These are phyloP conservation scores for Wallacemonas sp. DNA, from an alignment of 208 protist species.

Conservation along the genomic window DNA sequence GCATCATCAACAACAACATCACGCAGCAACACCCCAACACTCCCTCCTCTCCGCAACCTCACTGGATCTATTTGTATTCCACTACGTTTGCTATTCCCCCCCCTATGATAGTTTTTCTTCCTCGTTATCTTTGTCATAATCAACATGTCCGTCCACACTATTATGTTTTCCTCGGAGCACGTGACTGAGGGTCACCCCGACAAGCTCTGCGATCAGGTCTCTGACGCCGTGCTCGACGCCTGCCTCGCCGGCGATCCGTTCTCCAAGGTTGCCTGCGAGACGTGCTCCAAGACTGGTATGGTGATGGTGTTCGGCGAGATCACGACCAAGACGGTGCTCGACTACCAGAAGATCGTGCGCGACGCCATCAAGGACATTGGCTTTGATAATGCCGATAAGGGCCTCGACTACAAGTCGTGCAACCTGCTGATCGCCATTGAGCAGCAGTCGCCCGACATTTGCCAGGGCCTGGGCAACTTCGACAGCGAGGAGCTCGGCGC, in stretches of 20 bases:
- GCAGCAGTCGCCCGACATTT: conserved; percentile 99
- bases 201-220: conserved; percentile 99
- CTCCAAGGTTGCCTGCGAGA: conserved; percentile 99
- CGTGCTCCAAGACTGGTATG: conserved; percentile 98
- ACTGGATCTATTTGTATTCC: too few species aligned
- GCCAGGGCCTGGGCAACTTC: conserved; percentile 96
- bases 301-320: conserved; percentile 99
- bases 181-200: conserved; percentile 99
- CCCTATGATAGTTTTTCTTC: background rate
- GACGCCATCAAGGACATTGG: conserved; percentile 98
- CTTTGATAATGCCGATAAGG: conserved; percentile 94
- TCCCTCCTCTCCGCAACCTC: too few species aligned
- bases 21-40: too few species aligned
- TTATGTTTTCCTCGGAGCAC: conserved; percentile 99
- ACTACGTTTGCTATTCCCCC: background rate
- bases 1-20: too few species aligned
- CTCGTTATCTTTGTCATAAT: conserved; percentile 6
- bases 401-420: conserved; percentile 99
- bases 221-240: conserved; percentile 99
- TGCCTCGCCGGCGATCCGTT: conserved; percentile 97
- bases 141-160: conserved; percentile 83
- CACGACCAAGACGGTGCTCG: conserved; percentile 96
- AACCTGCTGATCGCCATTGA: conserved; percentile 97
- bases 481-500: conserved; percentile 96
- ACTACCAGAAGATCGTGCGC: conserved; percentile 98